Conservation (phyloP, 352 stramenopile genomes). For the Globisporangium nunn region DNA sequence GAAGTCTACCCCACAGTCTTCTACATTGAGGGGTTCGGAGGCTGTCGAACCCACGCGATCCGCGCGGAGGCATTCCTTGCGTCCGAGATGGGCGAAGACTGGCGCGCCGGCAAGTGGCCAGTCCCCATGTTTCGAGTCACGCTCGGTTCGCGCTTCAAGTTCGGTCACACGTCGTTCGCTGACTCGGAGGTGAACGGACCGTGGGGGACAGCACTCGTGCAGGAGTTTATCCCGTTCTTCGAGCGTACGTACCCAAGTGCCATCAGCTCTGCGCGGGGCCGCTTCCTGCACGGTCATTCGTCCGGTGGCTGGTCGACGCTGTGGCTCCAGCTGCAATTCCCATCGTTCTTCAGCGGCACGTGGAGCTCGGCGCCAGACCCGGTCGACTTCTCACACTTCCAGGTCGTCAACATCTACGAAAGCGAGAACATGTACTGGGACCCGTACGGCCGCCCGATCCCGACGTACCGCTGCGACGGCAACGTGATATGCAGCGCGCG, state of each 20-base stretch:
- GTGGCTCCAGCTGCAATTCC: slow-evolving; percentile 71
- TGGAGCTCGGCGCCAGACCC: slow-evolving; percentile 72
- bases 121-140: slow-evolving; percentile 65
- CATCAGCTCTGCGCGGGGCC: slow-evolving; percentile 22
- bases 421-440: slow-evolving; percentile 73
- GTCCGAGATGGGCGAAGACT: slow-evolving; percentile 54
- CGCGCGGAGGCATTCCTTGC: slow-evolving; percentile 53
- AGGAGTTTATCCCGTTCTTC: slow-evolving; percentile 63
- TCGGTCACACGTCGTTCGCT: slow-evolving; percentile 70
- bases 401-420: slow-evolving; percentile 67
- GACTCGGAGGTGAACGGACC: slow-evolving; percentile 58
- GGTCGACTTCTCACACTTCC: slow-evolving; percentile 63
- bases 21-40: slow-evolving; percentile 76
- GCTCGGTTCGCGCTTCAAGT: slow-evolving; percentile 66
- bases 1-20: slow-evolving; percentile 50
- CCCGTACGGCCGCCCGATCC: slow-evolving; percentile 38
- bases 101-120: slow-evolving; percentile 47
- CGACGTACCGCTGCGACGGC: slow-evolving; percentile 47
- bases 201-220: slow-evolving; percentile 58
- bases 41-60: slow-evolving; percentile 52
- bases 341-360: slow-evolving; percentile 61
- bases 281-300: slow-evolving; percentile 68
- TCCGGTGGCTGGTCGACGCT: slow-evolving; percentile 64
- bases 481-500: slow-evolving; percentile 49
- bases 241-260: slow-evolving; percentile 38